Conservation (phyloP, 2,329 filamentous ascomycete species). For the Aspergillus bombycis region DNA sequence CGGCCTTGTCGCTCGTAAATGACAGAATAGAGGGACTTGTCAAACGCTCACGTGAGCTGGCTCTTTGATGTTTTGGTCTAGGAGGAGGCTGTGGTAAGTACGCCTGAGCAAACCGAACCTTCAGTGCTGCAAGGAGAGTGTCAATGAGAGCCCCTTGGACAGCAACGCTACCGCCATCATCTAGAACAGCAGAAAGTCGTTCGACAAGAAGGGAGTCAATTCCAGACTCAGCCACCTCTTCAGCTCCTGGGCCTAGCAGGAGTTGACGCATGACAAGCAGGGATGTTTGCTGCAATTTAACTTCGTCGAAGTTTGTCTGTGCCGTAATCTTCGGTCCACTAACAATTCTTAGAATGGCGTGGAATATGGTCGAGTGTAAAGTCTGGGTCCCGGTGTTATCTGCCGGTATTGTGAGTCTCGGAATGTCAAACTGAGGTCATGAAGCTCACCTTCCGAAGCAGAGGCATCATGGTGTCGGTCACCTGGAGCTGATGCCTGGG, state of each 20-base stretch:
- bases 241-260: slow-evolving; percentile 43
- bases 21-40: slow-evolving; percentile 48
- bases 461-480: slow-evolving; percentile 50
- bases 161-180: slow-evolving; percentile 63
- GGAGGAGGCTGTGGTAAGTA: slow-evolving; percentile 36
- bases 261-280: slow-evolving; percentile 64
- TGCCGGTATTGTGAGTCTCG: slow-evolving; percentile 13
- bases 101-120: slow-evolving; percentile 55
- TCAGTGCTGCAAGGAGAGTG: slow-evolving; percentile 74
- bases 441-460: slow-evolving; percentile 52
- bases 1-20: slow-evolving; percentile 48
- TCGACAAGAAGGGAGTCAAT: slow-evolving; percentile 73
- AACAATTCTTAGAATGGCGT: slow-evolving; percentile 34
- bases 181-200: slow-evolving; percentile 64
- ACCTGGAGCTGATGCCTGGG: slow-evolving; percentile 58
- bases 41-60: slow-evolving; percentile 42
- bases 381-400: slow-evolving; percentile 33
- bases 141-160: slow-evolving; percentile 79
- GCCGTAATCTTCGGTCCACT: slow-evolving; percentile 23
- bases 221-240: slow-evolving; percentile 49
- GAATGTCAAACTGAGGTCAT: neutral
- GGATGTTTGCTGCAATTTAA: slow-evolving; percentile 71
- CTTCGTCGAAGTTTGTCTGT: slow-evolving; percentile 55
- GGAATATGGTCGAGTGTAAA: slow-evolving; percentile 38
- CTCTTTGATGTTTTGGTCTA: slow-evolving; percentile 40